Evolutionary conservation across 176 grass and related monocot species (phyloP).

Genomic region (Cenchrus americanus): DNA sequence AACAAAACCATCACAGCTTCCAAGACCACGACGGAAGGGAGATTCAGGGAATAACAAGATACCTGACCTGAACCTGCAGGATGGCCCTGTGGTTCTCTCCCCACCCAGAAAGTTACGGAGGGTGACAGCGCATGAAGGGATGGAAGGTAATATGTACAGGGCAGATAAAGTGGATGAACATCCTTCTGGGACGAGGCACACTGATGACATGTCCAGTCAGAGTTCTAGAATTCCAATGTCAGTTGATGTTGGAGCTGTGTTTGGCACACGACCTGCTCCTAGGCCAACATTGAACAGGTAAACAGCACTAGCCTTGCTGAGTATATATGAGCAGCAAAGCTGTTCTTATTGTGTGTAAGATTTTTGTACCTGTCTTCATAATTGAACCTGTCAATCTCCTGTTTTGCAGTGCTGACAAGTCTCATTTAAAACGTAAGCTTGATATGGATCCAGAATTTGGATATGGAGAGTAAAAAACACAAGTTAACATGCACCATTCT

Average conservation of each 20-base stretch:
- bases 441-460: conserved; percentile 94
- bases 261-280: conserved; percentile 79
- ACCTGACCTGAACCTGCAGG: conserved; percentile 64
- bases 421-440: conserved; percentile 88
- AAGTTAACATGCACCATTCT: conserved; percentile 31
- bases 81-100: conserved; percentile 76
- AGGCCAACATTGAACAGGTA: conserved; percentile 86
- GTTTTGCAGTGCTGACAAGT: conserved; percentile 86
- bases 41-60: conserved; percentile 61
- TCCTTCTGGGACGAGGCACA: conserved; percentile 57
- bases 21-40: conserved; percentile 77
- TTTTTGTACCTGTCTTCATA: conserved; percentile 32
- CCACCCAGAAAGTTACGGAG: conserved; percentile 90
- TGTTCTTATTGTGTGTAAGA: not conserved
- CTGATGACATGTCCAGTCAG: conserved; percentile 59
- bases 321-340: not conserved
- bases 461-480: conserved; percentile 58
- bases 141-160: conserved; percentile 53
- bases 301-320: conserved; percentile 32
- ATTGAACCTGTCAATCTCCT: conserved; percentile 37
- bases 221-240: conserved; percentile 91
- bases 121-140: conserved; percentile 67
- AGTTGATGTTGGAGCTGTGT: conserved; percentile 85
- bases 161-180: conserved; percentile 59
- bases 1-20: conserved; percentile 83